These are phyloP conservation scores for Cucurbita ficifolia DNA, from an alignment of 306 rosid genomes.

Conservation along the genomic window DNA sequence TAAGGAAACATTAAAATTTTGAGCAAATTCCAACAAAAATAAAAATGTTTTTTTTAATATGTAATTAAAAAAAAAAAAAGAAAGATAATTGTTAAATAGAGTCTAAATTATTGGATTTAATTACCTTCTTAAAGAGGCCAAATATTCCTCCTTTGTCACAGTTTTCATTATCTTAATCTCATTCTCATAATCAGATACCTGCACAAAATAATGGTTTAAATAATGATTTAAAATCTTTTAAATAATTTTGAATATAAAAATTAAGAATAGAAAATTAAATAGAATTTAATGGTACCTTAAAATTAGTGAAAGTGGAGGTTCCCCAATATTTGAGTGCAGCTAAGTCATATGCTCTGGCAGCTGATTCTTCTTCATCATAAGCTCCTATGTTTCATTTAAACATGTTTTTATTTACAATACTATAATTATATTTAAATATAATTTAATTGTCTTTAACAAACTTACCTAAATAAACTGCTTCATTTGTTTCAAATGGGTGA, in stretches of 20 bases:
- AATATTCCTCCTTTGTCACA: slow-evolving; percentile 22
- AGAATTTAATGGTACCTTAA: slow-evolving; percentile 6
- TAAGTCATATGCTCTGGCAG: slow-evolving; percentile 36
- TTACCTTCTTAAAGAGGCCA: slow-evolving; percentile 35
- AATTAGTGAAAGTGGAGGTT: slow-evolving; percentile 28
- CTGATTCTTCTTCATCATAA: slow-evolving; percentile 38
- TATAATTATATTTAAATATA: background rate
- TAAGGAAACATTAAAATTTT: too few species aligned
- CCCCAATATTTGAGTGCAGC: slow-evolving; percentile 43
- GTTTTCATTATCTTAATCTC: slow-evolving; percentile 27
- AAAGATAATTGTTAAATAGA: too few species aligned
- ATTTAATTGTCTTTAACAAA: too few species aligned
- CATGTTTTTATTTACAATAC: background rate
- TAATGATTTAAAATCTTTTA: too few species aligned
- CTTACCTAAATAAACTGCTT: slow-evolving; percentile 65
- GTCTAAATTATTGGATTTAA: too few species aligned
- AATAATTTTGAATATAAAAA: background rate
- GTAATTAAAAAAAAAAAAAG: too few species aligned
- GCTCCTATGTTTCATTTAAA: slow-evolving; percentile 16
- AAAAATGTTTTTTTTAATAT: too few species aligned
- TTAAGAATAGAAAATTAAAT: too few species aligned
- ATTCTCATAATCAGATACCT: slow-evolving; percentile 23
- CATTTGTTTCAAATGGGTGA: slow-evolving; percentile 6
- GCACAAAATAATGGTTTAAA: too few species aligned
- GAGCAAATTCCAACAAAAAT: too few species aligned